These are phyloP conservation scores for Didymellaceae sp. DNA, from an alignment of 2,329 filamentous ascomycete species.

Conservation along the genomic window DNA sequence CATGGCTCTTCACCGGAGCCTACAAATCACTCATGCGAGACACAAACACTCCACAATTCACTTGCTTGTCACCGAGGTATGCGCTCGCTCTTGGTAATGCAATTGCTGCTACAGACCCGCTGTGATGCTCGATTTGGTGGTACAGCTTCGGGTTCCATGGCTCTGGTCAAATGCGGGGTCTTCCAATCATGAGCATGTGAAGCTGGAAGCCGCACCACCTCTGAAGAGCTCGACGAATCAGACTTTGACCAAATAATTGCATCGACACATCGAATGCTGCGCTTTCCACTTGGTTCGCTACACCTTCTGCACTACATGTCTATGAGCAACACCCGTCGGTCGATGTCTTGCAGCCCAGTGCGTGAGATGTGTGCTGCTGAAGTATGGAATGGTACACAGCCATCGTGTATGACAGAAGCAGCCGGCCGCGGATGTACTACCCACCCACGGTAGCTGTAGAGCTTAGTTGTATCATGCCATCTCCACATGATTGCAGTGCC, in stretches of 20 bases:
- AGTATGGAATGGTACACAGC: not conserved
- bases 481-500: constrained; percentile 1
- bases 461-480: constrained; percentile 5
- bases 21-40: constrained; percentile 11
- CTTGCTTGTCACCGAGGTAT: not conserved
- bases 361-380: constrained; percentile 1
- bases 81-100: not conserved
- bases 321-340: constrained; percentile 8
- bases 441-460: constrained; percentile 3
- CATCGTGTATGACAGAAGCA: constrained; percentile 18
- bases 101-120: constrained; percentile 1
- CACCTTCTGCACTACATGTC: constrained; percentile 1
- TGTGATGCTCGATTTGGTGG: not conserved
- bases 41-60: not conserved
- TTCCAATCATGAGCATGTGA: constrained; percentile 29
- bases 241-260: constrained; percentile 5
- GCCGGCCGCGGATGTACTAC: constrained; percentile 31
- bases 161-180: constrained; percentile 33
- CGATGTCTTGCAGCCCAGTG: constrained; percentile 6
- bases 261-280: constrained; percentile 22
- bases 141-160: constrained; percentile 1
- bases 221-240: constrained; percentile 32
- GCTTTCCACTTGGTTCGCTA: constrained; percentile 8
- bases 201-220: constrained; percentile 27
- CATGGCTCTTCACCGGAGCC: constrained; percentile 13